Base-by-base conservation (phyloP, 2,329 filamentous ascomycete genomes). In the Daldinia sp. region DNA sequence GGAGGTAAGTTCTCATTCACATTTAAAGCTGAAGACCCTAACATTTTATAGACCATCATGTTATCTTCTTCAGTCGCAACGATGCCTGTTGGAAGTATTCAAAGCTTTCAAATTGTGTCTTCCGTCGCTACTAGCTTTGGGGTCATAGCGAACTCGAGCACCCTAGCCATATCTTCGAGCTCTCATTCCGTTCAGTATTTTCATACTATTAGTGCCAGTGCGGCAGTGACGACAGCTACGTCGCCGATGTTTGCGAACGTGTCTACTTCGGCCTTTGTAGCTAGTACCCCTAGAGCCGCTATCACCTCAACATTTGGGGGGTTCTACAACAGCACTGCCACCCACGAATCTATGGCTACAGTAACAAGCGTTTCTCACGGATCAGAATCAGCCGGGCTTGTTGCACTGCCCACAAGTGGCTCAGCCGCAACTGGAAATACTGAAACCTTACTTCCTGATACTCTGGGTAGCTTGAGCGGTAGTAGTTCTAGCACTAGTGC, bases 131-230 rank as follows among this genome's bases (percentile, higher is more conserved):
- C 46, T 51, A 30, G 63, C 53, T 41, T 62, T 55, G 55, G 65
- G 15, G 60, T 44, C 28, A 28, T 63, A 15, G 59, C 37, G 20
- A 68, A 56, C 58, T 53, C 62, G n/a, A 68, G 65, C 51, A 50
- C 53, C 3, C 1, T 44, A 10, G 64, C 41, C 6, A n/a, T 51
- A 39, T 39, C 54, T 13, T 20, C 54, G 13, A 65, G 58, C 48
- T 50, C 65, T 1, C 37, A 67, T 18, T 63, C 63, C 6, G 42
- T 70, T 37, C 65, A 67, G 13, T 63, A 67, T 15, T 69, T 73
- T 67, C 63, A 70, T 53, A 73, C 69, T 1, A 70, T 73, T 26
- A 37, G 33, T n/a, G 41, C 61, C 13, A 41, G 12, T 2, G 39
- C 62, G 1, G 54, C 42, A 1, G 42, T 48, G 13, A 33, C 68